Evolutionary conservation across 495 filamentous ascomycete species (phyloP).

Genomic region (Aspergillus indologenus): DNA sequence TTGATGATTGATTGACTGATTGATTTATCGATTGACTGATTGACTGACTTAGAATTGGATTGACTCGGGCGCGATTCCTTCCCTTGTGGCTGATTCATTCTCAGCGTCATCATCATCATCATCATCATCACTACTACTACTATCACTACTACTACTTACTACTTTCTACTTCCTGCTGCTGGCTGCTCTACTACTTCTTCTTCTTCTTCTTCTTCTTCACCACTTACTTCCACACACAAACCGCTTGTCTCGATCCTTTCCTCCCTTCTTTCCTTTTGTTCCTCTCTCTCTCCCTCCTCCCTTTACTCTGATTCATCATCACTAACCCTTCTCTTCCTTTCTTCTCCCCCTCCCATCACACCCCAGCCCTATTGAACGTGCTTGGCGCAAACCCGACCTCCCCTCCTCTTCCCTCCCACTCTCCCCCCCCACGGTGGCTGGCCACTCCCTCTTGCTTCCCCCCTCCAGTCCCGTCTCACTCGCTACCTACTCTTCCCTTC

Average conservation of each 20-base stretch:
- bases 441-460: slow-evolving; percentile 7
- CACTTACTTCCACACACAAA: slow-evolving; percentile 10
- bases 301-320: slow-evolving; percentile 3
- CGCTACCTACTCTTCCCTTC: background rate
- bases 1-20: no score
- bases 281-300: slow-evolving; percentile 9
- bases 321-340: slow-evolving; percentile 1
- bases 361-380: slow-evolving; percentile 2
- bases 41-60: no score
- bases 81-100: background rate
- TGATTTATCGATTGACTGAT: no score
- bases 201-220: slow-evolving; percentile 6
- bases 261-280: slow-evolving; percentile 7
- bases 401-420: no score
- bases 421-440: slow-evolving; percentile 26
- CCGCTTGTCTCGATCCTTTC: slow-evolving; percentile 5
- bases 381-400: background rate
- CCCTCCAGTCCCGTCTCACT: slow-evolving; percentile 10
- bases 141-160: background rate
- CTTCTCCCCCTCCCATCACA: background rate
- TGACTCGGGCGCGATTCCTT: background rate
- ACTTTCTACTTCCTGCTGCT: slow-evolving; percentile 2
- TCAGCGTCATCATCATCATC: slow-evolving; percentile 6
- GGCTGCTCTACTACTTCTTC: background rate
- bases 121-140: background rate